Percentiles rank a stretch among this genome's conserved stretches.
Evolutionary conservation across 73 alveolate species (phyloP).

Genomic region (Tetrahymena elliotti): DNA sequence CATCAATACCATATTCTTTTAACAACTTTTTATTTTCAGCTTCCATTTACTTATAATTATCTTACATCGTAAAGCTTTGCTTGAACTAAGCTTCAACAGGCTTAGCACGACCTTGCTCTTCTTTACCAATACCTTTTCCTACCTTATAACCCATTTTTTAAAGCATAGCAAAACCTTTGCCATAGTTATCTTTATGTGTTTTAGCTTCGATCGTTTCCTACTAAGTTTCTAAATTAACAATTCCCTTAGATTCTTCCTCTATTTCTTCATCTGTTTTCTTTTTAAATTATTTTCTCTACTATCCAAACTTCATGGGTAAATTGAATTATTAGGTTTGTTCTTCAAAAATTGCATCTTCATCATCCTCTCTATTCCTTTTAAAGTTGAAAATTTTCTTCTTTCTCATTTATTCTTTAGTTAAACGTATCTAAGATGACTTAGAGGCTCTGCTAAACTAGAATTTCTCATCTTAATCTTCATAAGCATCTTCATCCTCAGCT

Average conservation of each 20-base stretch:
- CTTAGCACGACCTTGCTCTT: neutral
- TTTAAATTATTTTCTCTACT: neutral
- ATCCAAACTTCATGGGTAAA: neutral
- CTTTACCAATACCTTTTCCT: neutral
- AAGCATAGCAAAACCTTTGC: neutral
- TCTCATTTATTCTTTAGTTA: neutral
- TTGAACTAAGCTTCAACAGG: neutral
- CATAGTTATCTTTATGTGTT: neutral
- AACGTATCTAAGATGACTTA: neutral
- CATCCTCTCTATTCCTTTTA: neutral
- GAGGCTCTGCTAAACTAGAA: neutral
- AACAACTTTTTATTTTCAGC: neutral
- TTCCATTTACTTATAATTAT: neutral
- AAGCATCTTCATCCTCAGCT: neutral
- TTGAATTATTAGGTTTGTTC: neutral
- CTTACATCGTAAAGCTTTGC: neutral
- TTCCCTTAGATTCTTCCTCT: neutral
- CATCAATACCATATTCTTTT: neutral
- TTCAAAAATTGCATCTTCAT: neutral
- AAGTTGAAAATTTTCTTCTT: neutral
- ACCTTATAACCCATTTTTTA: neutral
- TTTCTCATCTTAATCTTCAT: neutral
- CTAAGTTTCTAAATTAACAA: neutral
- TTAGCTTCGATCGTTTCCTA: neutral
- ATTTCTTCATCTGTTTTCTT: neutral